A percentile compares a stretch with the other conserved stretches of the same genome.
phyloP scores from a whole-genome alignment of 805 yeast species.

The Allodekkera sacchari region DNA sequence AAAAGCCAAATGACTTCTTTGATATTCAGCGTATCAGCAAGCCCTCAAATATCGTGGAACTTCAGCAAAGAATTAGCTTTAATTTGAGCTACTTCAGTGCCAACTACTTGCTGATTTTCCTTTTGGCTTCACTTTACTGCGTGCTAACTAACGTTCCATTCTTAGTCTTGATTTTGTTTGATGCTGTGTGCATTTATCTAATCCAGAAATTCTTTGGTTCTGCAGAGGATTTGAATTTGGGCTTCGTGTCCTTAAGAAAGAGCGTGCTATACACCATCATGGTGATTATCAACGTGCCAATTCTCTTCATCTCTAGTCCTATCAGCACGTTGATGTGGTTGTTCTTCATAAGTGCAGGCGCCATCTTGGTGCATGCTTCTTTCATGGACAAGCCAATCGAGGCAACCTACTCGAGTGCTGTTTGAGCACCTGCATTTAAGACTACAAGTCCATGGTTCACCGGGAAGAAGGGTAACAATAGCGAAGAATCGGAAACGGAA shows the following conservation, averaged over 20 bases:
- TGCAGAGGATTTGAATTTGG: constrained; percentile 18
- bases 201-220: constrained; percentile 27
- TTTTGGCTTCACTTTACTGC: constrained; percentile 64
- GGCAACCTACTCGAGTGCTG: constrained; percentile 76
- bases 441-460: no score
- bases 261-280: constrained; percentile 81
- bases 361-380: constrained; percentile 80
- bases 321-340: constrained; percentile 88
- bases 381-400: constrained; percentile 94
- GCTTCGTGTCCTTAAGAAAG: constrained; percentile 57
- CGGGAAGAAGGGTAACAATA: no score
- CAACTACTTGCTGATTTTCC: constrained; percentile 69
- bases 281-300: constrained; percentile 49
- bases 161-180: constrained; percentile 59
- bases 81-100: constrained; percentile 80
- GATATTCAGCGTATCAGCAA: constrained; percentile 77
- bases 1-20: constrained; percentile 85
- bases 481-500: no score
- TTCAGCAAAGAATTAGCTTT: constrained; percentile 75
- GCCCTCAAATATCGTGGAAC: constrained; percentile 75
- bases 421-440: no score
- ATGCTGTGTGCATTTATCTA: constrained; percentile 31
- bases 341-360: constrained; percentile 72
- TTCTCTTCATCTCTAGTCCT: constrained; percentile 71
- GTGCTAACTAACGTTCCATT: constrained; percentile 75